phyloP scores from a whole-genome alignment of 495 filamentous ascomycete species.

The Trichoderma reesei region DNA sequence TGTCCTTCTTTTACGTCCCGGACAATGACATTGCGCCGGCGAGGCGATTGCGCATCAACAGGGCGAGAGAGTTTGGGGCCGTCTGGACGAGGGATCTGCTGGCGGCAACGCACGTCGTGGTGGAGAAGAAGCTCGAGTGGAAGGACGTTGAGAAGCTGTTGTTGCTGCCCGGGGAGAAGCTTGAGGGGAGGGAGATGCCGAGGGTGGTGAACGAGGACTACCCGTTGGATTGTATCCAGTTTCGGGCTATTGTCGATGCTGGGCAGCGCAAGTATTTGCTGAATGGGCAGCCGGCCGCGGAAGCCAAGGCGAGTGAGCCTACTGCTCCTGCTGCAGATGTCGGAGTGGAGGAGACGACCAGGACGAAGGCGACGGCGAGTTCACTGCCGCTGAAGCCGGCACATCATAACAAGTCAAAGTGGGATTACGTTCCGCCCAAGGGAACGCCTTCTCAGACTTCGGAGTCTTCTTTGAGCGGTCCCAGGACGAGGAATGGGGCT shows the following conservation, averaged over 20 bases:
- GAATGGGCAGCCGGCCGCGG: slow-evolving; percentile 22
- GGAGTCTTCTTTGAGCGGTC: background rate
- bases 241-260: slow-evolving; percentile 46
- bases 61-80: slow-evolving; percentile 68
- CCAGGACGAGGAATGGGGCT: background rate
- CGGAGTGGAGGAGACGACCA: background rate
- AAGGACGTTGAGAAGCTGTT: slow-evolving; percentile 45
- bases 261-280: slow-evolving; percentile 52
- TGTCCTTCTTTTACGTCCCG: slow-evolving; percentile 71
- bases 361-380: background rate
- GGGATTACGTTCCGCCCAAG: slow-evolving; percentile 13
- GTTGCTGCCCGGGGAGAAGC: background rate
- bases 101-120: slow-evolving; percentile 63
- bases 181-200: slow-evolving; percentile 29
- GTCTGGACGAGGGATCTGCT: slow-evolving; percentile 27
- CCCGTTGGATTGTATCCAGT: slow-evolving; percentile 66
- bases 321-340: background rate
- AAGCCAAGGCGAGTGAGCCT: slow-evolving; percentile 4
- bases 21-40: slow-evolving; percentile 60
- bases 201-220: slow-evolving; percentile 64
- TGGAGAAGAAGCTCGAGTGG: slow-evolving; percentile 60
- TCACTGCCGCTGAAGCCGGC: slow-evolving; percentile 11
- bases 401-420: slow-evolving; percentile 14
- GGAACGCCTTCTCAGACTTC: slow-evolving; percentile 12
- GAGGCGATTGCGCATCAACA: slow-evolving; percentile 60